These are phyloP conservation scores for Colletotrichum orchidophilum DNA, from an alignment of 2,329 filamentous ascomycete genomes.

Conservation along the genomic window DNA sequence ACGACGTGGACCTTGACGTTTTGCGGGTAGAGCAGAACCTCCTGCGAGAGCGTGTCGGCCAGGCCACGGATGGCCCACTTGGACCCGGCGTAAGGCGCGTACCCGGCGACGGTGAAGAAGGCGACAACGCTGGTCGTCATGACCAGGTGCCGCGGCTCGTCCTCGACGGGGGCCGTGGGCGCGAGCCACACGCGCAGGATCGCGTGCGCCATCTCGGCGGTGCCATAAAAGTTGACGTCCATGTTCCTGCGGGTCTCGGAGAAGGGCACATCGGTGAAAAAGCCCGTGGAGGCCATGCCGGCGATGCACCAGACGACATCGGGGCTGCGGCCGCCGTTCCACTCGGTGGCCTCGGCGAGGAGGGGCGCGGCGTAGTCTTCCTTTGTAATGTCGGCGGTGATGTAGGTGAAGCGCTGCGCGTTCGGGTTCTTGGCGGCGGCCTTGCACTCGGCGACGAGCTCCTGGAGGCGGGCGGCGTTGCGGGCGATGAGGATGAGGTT, in stretches of 20 bases:
- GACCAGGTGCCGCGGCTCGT: constrained; percentile 78
- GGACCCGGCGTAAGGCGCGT: constrained; percentile 82
- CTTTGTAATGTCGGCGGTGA: constrained; percentile 83
- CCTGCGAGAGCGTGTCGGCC: constrained; percentile 84
- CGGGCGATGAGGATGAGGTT: constrained; percentile 88
- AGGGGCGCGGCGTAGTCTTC: constrained; percentile 75
- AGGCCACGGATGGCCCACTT: constrained; percentile 88
- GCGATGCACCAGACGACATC: constrained; percentile 95
- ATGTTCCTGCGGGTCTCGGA: constrained; percentile 78
- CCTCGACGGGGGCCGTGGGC: constrained; percentile 53
- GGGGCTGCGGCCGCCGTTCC: constrained; percentile 79
- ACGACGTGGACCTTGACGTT: constrained; percentile 84
- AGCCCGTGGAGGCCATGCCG: constrained; percentile 75
- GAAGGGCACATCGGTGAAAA: constrained; percentile 80
- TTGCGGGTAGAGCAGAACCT: constrained; percentile 86
- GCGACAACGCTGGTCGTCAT: constrained; percentile 84
- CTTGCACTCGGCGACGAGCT: constrained; percentile 67
- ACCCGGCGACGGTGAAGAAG: constrained; percentile 82
- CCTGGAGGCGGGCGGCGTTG: constrained; percentile 77
- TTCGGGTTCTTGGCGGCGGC: constrained; percentile 70
- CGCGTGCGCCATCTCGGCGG: constrained; percentile 85
- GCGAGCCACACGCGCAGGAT: constrained; percentile 79
- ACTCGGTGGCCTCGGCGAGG: constrained; percentile 75
- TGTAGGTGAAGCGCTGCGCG: constrained; percentile 82
- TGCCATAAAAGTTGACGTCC: constrained; percentile 92